phyloP scores from a whole-genome alignment of 2,329 filamentous ascomycete genomes.

The Arachnomyces sp. region DNA sequence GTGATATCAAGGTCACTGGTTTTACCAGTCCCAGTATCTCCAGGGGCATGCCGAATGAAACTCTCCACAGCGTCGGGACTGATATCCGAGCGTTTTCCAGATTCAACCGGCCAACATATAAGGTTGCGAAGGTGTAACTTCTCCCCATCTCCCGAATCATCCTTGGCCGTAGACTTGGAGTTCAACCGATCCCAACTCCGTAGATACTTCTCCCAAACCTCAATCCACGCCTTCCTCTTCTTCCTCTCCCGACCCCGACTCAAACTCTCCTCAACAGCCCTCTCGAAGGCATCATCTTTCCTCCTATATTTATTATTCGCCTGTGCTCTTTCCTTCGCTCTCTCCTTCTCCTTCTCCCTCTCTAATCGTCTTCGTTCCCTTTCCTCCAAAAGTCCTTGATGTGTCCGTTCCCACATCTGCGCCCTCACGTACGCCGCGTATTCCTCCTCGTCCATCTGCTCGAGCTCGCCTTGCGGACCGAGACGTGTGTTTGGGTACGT shows the following conservation, averaged over 20 bases:
- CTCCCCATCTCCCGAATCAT: slow-evolving; percentile 5
- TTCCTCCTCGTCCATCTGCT: slow-evolving; percentile 86
- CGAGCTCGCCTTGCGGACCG: slow-evolving; percentile 52
- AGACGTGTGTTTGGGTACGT: slow-evolving; percentile 53
- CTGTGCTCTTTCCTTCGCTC: slow-evolving; percentile 25
- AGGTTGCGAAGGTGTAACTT: slow-evolving; percentile 28
- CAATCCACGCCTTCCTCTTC: slow-evolving; percentile 44
- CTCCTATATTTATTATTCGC: slow-evolving; percentile 20
- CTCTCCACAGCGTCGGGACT: slow-evolving; percentile 52
- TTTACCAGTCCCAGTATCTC: slow-evolving; percentile 11
- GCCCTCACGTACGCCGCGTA: slow-evolving; percentile 77
- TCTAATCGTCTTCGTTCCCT: slow-evolving; percentile 53
- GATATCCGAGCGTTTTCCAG: slow-evolving; percentile 50
- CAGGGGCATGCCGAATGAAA: slow-evolving; percentile 58
- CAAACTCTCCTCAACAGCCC: slow-evolving; percentile 62
- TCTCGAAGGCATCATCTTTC: slow-evolving; percentile 39
- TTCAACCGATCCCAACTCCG: slow-evolving; percentile 52
- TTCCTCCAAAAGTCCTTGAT: slow-evolving; percentile 75
- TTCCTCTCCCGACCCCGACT: slow-evolving; percentile 57
- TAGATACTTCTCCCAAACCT: slow-evolving; percentile 58
- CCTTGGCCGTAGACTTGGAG: slow-evolving; percentile 12
- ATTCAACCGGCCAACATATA: slow-evolving; percentile 66
- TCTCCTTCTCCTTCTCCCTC: slow-evolving; percentile 39
- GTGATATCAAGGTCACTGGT: slow-evolving; percentile 26
- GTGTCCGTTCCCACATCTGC: slow-evolving; percentile 93